Evolutionary conservation across 2,329 filamentous ascomycete genomes (phyloP).

Genomic region (Ascochyta fabae): DNA sequence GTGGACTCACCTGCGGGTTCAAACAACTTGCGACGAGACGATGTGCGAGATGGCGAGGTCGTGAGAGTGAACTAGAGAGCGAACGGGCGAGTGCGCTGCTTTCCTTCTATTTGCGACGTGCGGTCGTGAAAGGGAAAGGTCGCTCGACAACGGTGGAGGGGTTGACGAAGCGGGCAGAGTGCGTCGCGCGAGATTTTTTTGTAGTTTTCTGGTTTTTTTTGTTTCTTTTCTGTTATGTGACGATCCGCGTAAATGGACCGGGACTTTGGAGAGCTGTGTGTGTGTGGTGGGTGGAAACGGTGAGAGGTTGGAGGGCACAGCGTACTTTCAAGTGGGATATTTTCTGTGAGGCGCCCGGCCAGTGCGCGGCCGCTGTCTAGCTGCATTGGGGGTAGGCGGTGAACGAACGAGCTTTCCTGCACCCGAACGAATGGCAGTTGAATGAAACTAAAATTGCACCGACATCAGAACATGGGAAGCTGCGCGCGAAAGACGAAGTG

Average conservation of each 20-base stretch:
- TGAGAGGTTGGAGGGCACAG: slow-evolving; percentile 15
- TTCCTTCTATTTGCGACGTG: slow-evolving; percentile 24
- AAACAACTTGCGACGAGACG: slow-evolving; percentile 31
- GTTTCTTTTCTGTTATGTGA: slow-evolving; percentile 48
- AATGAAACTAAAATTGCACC: slow-evolving; percentile 9
- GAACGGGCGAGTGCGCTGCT: slow-evolving; percentile 30
- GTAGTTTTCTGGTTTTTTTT: slow-evolving; percentile 50
- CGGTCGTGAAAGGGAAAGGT: slow-evolving; percentile 17
- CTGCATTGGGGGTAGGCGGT: slow-evolving; percentile 22
- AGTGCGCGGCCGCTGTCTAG: slow-evolving; percentile 17
- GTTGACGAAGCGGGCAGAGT: slow-evolving; percentile 31
- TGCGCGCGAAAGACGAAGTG: background rate
- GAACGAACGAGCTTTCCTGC: slow-evolving; percentile 20
- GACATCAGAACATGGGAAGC: slow-evolving; percentile 2
- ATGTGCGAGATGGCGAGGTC: slow-evolving; percentile 28
- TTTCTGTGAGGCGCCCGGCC: slow-evolving; percentile 18
- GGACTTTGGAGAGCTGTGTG: slow-evolving; percentile 37
- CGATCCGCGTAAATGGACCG: slow-evolving; percentile 41
- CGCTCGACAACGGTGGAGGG: slow-evolving; percentile 28
- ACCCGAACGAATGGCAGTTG: slow-evolving; percentile 16
- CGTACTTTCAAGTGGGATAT: slow-evolving; percentile 20
- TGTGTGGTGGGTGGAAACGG: slow-evolving; percentile 27
- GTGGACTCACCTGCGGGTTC: slow-evolving; percentile 34
- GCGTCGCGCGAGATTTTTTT: slow-evolving; percentile 44
- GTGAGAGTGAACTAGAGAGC: slow-evolving; percentile 26